phyloP scores from a whole-genome alignment of 176 grass and related monocot species.

The Zizania latifolia region DNA sequence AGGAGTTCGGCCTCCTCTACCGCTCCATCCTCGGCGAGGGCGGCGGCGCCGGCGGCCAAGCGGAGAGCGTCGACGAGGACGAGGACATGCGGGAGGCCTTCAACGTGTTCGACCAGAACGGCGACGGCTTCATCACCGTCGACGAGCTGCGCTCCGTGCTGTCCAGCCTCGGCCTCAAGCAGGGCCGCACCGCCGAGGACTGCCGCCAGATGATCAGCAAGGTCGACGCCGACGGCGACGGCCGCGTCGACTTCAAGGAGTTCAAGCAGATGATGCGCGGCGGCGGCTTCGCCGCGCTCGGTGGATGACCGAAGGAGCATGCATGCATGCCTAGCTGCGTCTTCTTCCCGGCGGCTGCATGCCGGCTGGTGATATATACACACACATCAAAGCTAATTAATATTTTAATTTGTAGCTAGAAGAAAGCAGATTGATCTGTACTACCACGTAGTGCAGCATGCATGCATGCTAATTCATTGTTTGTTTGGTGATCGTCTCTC shows the following conservation, averaged over 20 bases:
- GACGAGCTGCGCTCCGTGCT: constrained; percentile 64
- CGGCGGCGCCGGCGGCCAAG: neutral
- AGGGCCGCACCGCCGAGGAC: constrained; percentile 54
- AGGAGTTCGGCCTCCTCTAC: constrained; percentile 66
- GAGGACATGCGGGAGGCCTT: constrained; percentile 67
- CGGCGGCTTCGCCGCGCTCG: constrained; percentile 42
- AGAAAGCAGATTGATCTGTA: no score
- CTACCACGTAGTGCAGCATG: neutral
- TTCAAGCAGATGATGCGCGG: constrained; percentile 81
- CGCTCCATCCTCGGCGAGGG: constrained; percentile 38
- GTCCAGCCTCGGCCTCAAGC: constrained; percentile 55
- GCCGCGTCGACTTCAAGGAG: constrained; percentile 61
- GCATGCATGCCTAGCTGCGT: no score
- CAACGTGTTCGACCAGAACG: constrained; percentile 75
- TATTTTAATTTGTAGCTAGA: no score
- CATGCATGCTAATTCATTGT: neutral
- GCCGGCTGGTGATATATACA: no score
- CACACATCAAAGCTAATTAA: no score
- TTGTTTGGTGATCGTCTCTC: no score
- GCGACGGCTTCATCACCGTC: constrained; percentile 64
- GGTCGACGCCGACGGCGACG: constrained; percentile 61
- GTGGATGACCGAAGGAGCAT: no score
- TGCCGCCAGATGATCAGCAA: constrained; percentile 62
- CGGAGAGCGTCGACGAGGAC: no score
- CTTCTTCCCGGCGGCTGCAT: no score